Evolutionary conservation across 2,329 filamentous ascomycete genomes (phyloP).

Genomic region (Remersonia thermophila): DNA sequence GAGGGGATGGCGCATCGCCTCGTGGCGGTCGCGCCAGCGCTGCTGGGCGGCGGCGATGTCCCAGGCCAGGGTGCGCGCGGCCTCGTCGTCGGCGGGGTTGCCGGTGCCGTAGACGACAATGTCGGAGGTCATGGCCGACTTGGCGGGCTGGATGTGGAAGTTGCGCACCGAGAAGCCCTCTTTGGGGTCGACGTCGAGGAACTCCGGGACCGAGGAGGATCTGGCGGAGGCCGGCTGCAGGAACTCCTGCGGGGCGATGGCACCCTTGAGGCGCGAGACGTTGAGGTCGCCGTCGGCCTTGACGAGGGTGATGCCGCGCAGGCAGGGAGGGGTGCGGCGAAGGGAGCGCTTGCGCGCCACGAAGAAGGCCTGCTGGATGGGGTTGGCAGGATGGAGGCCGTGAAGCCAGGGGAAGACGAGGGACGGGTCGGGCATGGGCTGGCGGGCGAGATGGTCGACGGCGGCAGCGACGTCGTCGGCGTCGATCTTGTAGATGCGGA

Average conservation of each 20-base stretch:
- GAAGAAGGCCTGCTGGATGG: constrained; percentile 84
- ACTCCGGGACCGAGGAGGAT: constrained; percentile 42
- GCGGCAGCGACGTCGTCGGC: constrained; percentile 57
- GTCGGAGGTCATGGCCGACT: constrained; percentile 77
- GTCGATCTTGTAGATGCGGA: constrained; percentile 62
- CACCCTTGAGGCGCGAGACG: constrained; percentile 69
- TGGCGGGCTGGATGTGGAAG: constrained; percentile 90
- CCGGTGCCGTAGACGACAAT: constrained; percentile 75
- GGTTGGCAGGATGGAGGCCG: constrained; percentile 78
- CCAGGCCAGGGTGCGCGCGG: constrained; percentile 51
- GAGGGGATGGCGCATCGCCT: constrained; percentile 39
- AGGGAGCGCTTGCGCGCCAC: constrained; percentile 60
- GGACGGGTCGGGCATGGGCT: constrained; percentile 74
- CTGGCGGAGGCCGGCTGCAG: constrained; percentile 38
- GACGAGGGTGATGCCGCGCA: constrained; percentile 72
- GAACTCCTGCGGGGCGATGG: constrained; percentile 71
- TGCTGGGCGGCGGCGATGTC: constrained; percentile 65
- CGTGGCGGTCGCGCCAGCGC: constrained; percentile 56
- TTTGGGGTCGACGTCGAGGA: constrained; percentile 71
- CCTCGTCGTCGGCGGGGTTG: constrained; percentile 52
- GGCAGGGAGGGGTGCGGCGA: constrained; percentile 59
- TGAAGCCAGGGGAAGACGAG: constrained; percentile 94
- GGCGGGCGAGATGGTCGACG: constrained; percentile 61
- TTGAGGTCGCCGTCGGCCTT: constrained; percentile 76
- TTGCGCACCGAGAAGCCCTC: constrained; percentile 94